Evolutionary conservation across 345 rosid species (phyloP), one percentile per base, ranked within the genome.

Genomic region (Lumnitzera racemosa): DNA sequence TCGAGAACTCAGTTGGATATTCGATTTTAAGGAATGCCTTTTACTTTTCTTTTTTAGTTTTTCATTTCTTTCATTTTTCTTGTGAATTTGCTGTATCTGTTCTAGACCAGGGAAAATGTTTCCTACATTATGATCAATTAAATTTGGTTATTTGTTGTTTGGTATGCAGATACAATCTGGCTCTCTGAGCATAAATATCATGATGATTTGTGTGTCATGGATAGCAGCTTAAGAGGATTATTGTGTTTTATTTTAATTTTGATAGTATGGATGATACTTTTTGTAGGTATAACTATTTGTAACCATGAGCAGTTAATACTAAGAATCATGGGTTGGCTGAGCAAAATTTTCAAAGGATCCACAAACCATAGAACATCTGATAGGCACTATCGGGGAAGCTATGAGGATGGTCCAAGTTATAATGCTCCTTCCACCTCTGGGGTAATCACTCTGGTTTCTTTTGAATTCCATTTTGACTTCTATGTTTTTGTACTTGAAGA

Each of bases 261-360:
- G 58, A 51, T 67, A 62, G 47, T 53, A 25, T 56, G 47, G 49
- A 52, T 58, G 55, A 31, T 41, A 49, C 51, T 20, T 77, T 46
- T 72, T 59, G 84, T 70, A 84, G 89, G 76, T 36, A 64, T 56
- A 56, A 66, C 56, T 62, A 64, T 80, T 71, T 57, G 68, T 69
- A 70, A 50, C 65, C 66, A 81, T 82, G 94, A 75, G 67, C 74
- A 68, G 68, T 74, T 89, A 75, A 76, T 72, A 25, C 56, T 65
- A 65, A 51, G 70, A 65, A 49, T 72, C 47, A 87, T 90, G 96
- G 86, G 88, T 70, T 90, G 98, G 98, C 80, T 92, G 50, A 84
- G 77, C 72, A 92, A 89, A 69, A 65, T 85, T 64, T 85, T 92
- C 67, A 89, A 85, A 82, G 98, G 91, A 66, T 78, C 86, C 66